These are phyloP conservation scores for Aspergillus candidus DNA, from an alignment of 2,329 filamentous ascomycete genomes.

Conservation along the genomic window DNA sequence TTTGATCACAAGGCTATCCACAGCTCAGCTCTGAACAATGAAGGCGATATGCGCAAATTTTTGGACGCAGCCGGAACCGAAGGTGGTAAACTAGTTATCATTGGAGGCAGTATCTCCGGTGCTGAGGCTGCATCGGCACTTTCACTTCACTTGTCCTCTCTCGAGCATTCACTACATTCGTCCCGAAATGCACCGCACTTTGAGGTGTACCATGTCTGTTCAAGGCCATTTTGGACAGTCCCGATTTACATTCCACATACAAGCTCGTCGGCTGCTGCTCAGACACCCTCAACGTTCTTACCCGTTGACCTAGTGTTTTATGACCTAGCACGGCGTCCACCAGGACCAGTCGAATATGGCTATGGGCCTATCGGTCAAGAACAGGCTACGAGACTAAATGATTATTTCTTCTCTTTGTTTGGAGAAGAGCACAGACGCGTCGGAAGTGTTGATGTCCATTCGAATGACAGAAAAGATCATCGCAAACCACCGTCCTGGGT, in stretches of 20 bases:
- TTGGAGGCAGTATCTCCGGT: constrained; percentile 78
- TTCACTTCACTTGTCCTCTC: constrained; percentile 64
- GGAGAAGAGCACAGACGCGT: constrained; percentile 42
- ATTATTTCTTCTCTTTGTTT: constrained; percentile 39
- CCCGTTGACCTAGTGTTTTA: constrained; percentile 69
- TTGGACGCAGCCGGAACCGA: constrained; percentile 8
- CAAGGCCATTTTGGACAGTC: constrained; percentile 66
- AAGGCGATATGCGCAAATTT: constrained; percentile 30
- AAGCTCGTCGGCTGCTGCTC: constrained; percentile 2
- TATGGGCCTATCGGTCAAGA: constrained; percentile 60
- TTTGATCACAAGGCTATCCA: constrained; percentile 53
- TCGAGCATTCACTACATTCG: constrained; percentile 34
- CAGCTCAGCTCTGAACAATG: constrained; percentile 59
- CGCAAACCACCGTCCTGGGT: constrained; percentile 56
- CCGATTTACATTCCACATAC: constrained; percentile 46
- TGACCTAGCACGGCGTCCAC: constrained; percentile 58
- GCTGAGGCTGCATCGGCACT: constrained; percentile 69
- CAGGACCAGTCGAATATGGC: constrained; percentile 53
- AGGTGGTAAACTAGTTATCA: constrained; percentile 61
- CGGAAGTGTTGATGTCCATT: constrained; percentile 29
- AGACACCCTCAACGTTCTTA: constrained; percentile 48
- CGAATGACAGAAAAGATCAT: constrained; percentile 32
- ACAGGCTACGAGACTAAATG: constrained; percentile 50
- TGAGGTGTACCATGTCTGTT: constrained; percentile 61
- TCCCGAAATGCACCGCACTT: constrained; percentile 37